A percentile compares a stretch with the other conserved stretches of the same genome.
Evolutionary conservation across 2,329 filamentous ascomycete species (phyloP).

Genomic region (Aspergillus carbonarius): DNA sequence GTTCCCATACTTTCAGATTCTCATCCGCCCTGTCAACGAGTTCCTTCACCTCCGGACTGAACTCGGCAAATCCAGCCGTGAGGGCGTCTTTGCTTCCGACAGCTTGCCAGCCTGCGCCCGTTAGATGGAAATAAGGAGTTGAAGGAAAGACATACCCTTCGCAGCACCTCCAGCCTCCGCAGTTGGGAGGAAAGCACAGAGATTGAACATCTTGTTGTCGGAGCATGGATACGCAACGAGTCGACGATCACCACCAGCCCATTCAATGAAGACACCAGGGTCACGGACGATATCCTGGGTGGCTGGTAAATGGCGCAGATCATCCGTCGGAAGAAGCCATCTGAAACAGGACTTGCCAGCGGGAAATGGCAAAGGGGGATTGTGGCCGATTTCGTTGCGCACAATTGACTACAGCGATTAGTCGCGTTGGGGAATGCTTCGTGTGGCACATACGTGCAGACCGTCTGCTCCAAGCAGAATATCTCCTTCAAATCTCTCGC

Average conservation of each 20-base stretch:
- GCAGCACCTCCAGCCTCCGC: constrained; percentile 34
- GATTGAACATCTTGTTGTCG: constrained; percentile 47
- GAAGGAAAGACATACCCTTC: constrained; percentile 12
- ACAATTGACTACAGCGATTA: constrained; percentile 20
- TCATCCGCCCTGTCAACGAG: constrained; percentile 37
- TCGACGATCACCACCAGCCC: constrained; percentile 41
- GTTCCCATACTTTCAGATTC: constrained; percentile 55
- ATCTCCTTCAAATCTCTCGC: constrained; percentile 20
- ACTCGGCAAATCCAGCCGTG: constrained; percentile 16
- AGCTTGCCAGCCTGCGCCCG: constrained; percentile 19
- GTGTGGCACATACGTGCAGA: constrained; percentile 18
- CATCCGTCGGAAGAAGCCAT: constrained; percentile 23
- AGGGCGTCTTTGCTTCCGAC: constrained; percentile 19
- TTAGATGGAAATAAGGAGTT: background rate
- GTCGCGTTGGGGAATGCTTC: background rate
- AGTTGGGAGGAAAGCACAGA: constrained; percentile 49
- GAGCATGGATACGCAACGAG: constrained; percentile 50
- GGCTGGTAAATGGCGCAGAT: constrained; percentile 11
- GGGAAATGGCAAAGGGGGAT: constrained; percentile 16
- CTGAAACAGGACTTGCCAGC: constrained; percentile 28
- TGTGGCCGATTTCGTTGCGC: constrained; percentile 19
- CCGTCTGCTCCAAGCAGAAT: constrained; percentile 29
- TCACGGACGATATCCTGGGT: constrained; percentile 16
- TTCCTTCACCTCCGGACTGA: constrained; percentile 17
- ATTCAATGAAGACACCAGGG: constrained; percentile 44